Evolutionary conservation across 768 basidiomycete genomes (phyloP), one percentile per base, ranked within the genome.

Genomic region (Tricholoma matsutake): DNA sequence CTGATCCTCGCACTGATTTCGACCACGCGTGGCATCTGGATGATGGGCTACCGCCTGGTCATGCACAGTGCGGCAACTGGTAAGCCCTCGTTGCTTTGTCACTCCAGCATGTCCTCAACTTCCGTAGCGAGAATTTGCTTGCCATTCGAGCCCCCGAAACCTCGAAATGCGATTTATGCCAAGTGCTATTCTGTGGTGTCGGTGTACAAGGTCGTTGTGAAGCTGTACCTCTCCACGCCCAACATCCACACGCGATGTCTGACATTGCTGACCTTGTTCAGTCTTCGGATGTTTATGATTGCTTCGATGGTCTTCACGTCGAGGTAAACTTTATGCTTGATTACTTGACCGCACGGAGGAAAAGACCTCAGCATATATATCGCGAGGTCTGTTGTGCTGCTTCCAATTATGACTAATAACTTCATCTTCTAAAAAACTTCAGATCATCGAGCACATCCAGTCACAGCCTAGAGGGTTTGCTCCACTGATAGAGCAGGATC

Each of bases 271-370:
- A 94, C 70, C 78, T 94, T 54, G 87, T 94, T 41, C 85, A 89
- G 70, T 89, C 87, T 28, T 72, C 84, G 0, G 87, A 89, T 60
- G 76, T 86, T n/a, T 94, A 93, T 63, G 92, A 92, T 31, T 88
- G 84, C 65, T 94, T 94, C 69, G 83, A 87, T 64, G 81, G 81
- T 63, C 94, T 94, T 68, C 83, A 80, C 0, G 82, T 91, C 22
- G 92, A 94, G 71, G 91, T 91, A 29, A 92, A 94, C 34, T 84
- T 91, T 60, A 84, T 94, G 83, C 75, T 94, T 45, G 92, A 94
- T 70, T 92, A 93, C 72, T 73, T 94, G 47, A 82, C 83, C 13
- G 78, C 79, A 14, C 83, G 87, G 61, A 72, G 81, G 59, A 72
- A 91, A 34, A 83, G 81, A 8, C 89, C 92, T 10, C 80, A 81